A percentile compares a stretch with the other conserved stretches of the same genome.
phyloP scores from a whole-genome alignment of 768 basidiomycete genomes.

The Arthromyces matolae region DNA sequence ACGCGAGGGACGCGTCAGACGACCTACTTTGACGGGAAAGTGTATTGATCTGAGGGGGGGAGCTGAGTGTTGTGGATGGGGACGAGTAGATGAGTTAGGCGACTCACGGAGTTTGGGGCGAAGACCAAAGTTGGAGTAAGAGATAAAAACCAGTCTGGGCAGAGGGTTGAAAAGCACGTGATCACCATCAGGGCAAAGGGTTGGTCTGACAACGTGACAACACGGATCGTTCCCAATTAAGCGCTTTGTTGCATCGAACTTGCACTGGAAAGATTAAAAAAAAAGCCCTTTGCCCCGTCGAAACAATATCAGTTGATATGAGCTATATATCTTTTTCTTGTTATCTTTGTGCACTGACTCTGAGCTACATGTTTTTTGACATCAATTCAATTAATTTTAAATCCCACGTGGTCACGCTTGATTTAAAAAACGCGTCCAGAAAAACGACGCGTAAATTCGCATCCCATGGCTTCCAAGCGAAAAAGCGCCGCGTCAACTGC shows the following conservation, averaged over 20 bases:
- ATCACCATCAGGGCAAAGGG: conserved; percentile 43
- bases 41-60: conserved; percentile 16
- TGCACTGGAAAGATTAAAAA: background rate
- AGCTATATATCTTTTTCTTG: background rate
- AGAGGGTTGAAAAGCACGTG: conserved; percentile 58
- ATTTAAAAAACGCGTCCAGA: conserved; percentile 2
- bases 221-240: conserved; percentile 19
- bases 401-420: background rate
- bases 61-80: conserved; percentile 5
- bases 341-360: background rate
- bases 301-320: conserved; percentile 6
- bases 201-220: conserved; percentile 31
- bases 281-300: conserved; percentile 2
- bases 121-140: conserved; percentile 43
- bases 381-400: background rate
- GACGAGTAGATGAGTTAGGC: conserved; percentile 30
- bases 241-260: background rate
- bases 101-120: conserved; percentile 44
- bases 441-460: conserved; percentile 8
- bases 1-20: conserved; percentile 31
- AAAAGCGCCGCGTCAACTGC: conserved; percentile 30
- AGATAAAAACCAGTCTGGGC: conserved; percentile 69
- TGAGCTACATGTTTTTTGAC: background rate
- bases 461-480: conserved; percentile 33
- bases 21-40: conserved; percentile 41